Conservation (phyloP, 2,329 filamentous ascomycete genomes). For the Cercospora zeina region DNA sequence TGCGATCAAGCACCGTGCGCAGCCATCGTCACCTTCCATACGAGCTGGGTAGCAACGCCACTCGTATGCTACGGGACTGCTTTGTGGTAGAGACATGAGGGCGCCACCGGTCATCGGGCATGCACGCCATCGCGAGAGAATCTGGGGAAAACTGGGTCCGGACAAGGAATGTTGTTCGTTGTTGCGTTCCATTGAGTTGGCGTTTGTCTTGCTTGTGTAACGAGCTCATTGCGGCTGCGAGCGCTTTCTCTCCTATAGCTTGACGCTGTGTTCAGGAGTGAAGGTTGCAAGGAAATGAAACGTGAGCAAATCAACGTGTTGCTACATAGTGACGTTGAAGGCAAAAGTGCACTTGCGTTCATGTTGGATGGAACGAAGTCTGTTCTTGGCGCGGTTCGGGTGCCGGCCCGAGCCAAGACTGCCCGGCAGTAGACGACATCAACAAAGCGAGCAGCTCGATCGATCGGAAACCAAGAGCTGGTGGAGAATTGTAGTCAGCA, state of each 20-base stretch:
- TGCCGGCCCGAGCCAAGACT: not conserved
- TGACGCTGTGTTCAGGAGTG: not conserved
- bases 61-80: not conserved
- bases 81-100: not conserved
- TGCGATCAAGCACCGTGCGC: not conserved
- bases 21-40: not conserved
- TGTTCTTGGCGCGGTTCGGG: not conserved
- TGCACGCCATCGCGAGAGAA: constrained; percentile 3
- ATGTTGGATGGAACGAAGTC: not conserved
- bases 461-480: not conserved
- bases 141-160: constrained; percentile 1
- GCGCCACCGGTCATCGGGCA: not conserved
- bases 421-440: not conserved
- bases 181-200: not conserved
- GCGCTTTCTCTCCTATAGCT: not conserved
- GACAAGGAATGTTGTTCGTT: not conserved
- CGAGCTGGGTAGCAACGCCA: not conserved
- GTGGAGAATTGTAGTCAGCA: too few species aligned
- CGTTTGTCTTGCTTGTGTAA: constrained; percentile 5
- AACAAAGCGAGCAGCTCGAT: not conserved
- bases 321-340: not conserved
- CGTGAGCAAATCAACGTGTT: not conserved
- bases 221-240: not conserved
- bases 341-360: not conserved
- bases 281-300: not conserved